Evolutionary conservation across 345 rosid species (phyloP), one percentile per base, ranked within the genome.

Genomic region (Populus euphratica): DNA sequence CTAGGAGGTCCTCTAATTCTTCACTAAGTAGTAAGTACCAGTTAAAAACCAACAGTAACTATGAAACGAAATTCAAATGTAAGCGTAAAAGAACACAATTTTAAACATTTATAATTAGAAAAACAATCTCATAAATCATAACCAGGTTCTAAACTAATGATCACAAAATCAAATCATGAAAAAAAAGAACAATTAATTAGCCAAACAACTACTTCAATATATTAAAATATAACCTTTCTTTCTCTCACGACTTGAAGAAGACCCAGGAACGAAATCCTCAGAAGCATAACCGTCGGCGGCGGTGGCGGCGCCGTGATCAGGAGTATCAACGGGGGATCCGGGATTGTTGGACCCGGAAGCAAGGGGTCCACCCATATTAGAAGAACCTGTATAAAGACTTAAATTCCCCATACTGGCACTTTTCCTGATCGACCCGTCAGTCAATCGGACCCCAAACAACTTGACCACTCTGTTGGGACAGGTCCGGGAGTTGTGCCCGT

Each of bases 181-280:
- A 49, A 14, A 49, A 49, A 17, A n/a, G 20, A 49, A 5, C n/a
- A n/a, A n/a, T n/a, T 16, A 68, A 64, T n/a, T 49, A 23, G n/a
- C n/a, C n/a, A 67, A 63, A 66, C 14, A 62, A 73, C 20, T n/a
- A 0, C 25, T 76, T 65, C 23, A 2, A 68, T 2, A 56, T 49
- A 11, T 43, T 62, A 63, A 56, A 69, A 47, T 17, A n/a, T 47
- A 71, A 95, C 99, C 97, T 92, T 91, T 93, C 87, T 96, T 96
- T 70, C 97, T 88, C 81, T 96, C 96, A 50, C 99, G 92, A 83
- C 94, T 89, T 7, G 98, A 91, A 33, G 98, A 90, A 59, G 98
- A 93, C 27, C 98, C 99, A 33, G 97, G 87, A 71, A 96, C 96
- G 73, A 92, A 92, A 81, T 96, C 99, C 83, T 96, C 99, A 7